Evolutionary conservation across 768 basidiomycete genomes (phyloP).

Genomic region (Trametes punicea): DNA sequence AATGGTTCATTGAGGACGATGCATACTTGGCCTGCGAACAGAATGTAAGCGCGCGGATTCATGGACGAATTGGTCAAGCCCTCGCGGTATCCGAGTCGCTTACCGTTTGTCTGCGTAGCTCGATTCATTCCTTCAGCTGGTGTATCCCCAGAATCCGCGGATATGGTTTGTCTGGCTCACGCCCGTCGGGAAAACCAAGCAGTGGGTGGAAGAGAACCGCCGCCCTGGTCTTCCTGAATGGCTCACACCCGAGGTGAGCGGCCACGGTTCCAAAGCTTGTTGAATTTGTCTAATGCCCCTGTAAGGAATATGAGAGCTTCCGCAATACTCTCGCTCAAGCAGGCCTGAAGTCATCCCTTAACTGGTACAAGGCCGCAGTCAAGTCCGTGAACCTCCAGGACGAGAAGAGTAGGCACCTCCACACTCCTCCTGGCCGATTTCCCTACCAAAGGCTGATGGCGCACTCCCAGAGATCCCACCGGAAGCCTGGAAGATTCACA

Average conservation of each 20-base stretch:
- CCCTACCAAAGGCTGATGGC: neutral
- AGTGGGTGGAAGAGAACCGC: slow-evolving; percentile 28
- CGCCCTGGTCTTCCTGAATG: slow-evolving; percentile 28
- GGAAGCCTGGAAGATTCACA: slow-evolving; percentile 27
- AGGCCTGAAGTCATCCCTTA: slow-evolving; percentile 33
- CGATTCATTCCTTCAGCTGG: slow-evolving; percentile 38
- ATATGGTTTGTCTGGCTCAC: slow-evolving; percentile 35
- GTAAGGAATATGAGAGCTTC: slow-evolving; percentile 19
- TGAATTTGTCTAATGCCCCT: neutral
- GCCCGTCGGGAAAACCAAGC: slow-evolving; percentile 32
- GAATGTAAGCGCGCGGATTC: neutral
- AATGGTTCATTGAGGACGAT: slow-evolving; percentile 14
- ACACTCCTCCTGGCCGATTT: neutral
- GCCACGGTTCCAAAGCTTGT: neutral
- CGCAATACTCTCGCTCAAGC: slow-evolving; percentile 27
- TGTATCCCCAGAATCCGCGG: slow-evolving; percentile 33
- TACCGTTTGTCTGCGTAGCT: slow-evolving; percentile 23
- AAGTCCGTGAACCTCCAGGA: slow-evolving; percentile 27
- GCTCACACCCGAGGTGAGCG: slow-evolving; percentile 32
- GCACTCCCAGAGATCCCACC: slow-evolving; percentile 11
- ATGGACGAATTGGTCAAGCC: no score
- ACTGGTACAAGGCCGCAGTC: slow-evolving; percentile 35
- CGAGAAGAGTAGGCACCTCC: slow-evolving; percentile 24
- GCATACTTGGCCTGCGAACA: neutral
- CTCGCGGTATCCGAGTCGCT: neutral